phyloP scores from a whole-genome alignment of 2,329 filamentous ascomycete genomes.

The Diaporthe australafricana region DNA sequence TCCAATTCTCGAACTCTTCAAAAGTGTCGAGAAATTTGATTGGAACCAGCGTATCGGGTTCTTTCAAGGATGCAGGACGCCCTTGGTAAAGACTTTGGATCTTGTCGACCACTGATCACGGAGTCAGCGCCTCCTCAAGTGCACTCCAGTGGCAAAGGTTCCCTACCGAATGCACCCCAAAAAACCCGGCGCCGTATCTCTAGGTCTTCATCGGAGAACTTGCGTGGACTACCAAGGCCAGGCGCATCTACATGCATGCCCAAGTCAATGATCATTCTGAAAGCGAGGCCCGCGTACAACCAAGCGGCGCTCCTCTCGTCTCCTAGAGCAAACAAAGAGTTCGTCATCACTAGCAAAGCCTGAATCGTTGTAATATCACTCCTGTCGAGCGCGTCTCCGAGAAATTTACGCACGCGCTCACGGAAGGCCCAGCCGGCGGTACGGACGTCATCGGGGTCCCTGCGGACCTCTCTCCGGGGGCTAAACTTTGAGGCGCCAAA shows the following conservation, averaged over 20 bases:
- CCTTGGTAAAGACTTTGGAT: background rate
- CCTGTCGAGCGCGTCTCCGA: background rate
- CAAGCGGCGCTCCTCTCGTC: conserved; percentile 9
- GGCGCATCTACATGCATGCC: conserved; percentile 40
- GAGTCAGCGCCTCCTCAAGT: background rate
- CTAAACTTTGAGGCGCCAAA: conserved; percentile 34
- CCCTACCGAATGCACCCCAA: conserved; percentile 39
- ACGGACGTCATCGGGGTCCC: background rate
- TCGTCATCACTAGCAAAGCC: conserved; percentile 3
- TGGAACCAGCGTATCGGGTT: background rate
- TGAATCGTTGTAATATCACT: conserved; percentile 13
- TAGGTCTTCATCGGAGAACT: conserved; percentile 33
- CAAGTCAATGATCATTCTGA: conserved; percentile 39
- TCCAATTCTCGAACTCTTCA: conserved; percentile 8
- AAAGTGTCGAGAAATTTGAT: background rate
- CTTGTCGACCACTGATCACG: background rate
- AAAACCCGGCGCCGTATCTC: conserved; percentile 40
- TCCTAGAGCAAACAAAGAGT: conserved; percentile 3
- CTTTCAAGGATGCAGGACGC: background rate
- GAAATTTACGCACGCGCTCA: background rate
- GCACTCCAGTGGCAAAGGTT: background rate
- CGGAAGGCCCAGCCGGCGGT: conserved; percentile 6
- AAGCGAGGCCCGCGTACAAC: conserved; percentile 12
- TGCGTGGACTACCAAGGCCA: conserved; percentile 32
- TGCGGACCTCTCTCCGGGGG: background rate